Evolutionary conservation across 2,329 filamentous ascomycete species (phyloP).

Genomic region (Colletotrichum liriopes): DNA sequence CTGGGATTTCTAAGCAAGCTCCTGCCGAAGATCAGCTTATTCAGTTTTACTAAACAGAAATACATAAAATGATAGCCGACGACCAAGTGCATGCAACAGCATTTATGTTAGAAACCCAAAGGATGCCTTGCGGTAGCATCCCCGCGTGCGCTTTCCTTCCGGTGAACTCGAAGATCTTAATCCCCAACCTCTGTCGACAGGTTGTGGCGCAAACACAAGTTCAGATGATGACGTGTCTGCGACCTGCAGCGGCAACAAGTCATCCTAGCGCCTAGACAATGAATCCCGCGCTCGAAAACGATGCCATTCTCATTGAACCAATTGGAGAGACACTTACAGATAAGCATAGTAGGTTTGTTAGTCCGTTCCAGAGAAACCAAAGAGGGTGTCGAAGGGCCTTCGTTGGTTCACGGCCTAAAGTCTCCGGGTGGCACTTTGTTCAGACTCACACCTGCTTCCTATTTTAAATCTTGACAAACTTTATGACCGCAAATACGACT

Average conservation of each 20-base stretch:
- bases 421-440: neutral
- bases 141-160: neutral
- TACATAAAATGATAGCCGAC: no score
- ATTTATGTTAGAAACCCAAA: no score
- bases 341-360: neutral
- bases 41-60: no score
- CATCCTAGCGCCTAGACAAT: neutral
- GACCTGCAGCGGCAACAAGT: neutral
- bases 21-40: neutral
- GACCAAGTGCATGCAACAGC: no score
- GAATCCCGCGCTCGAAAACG: neutral
- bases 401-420: neutral
- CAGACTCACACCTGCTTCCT: neutral
- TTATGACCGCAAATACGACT: neutral
- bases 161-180: neutral
- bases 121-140: no score
- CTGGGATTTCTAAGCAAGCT: neutral
- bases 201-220: neutral
- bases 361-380: neutral
- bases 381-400: neutral
- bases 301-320: neutral
- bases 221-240: neutral
- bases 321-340: neutral
- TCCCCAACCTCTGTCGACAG: neutral
- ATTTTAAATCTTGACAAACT: neutral